phyloP scores from a whole-genome alignment of 306 rosid genomes.

The Dalbergia oliveri region DNA sequence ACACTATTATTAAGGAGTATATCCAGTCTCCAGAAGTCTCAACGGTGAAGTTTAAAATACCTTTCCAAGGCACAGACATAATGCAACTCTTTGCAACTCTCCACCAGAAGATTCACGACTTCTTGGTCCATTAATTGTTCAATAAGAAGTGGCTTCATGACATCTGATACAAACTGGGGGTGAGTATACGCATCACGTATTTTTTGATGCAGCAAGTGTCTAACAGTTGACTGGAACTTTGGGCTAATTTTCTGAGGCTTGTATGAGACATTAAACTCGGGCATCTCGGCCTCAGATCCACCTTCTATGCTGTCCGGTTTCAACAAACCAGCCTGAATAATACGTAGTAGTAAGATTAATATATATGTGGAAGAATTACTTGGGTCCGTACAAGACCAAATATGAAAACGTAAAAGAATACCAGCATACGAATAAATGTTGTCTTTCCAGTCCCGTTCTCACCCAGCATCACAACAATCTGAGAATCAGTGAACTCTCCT shows the following conservation, averaged over 20 bases:
- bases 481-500: conserved; percentile 99
- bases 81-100: conserved; percentile 98
- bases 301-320: conserved; percentile 87
- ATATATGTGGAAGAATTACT: conserved; percentile 1
- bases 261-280: conserved; percentile 97
- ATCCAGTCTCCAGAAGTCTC: conserved; percentile 12
- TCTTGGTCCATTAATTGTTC: conserved; percentile 99
- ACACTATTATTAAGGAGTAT: neutral
- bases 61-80: conserved; percentile 97
- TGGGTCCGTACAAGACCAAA: conserved; percentile 21
- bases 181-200: conserved; percentile 90
- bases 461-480: conserved; percentile 97
- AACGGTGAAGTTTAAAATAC: conserved; percentile 53
- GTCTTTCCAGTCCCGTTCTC: conserved; percentile 99
- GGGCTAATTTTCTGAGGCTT: conserved; percentile 99
- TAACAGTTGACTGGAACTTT: conserved; percentile 78
- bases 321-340: conserved; percentile 91
- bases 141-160: conserved; percentile 97
- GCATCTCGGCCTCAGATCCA: conserved; percentile 77
- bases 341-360: conserved; percentile 20
- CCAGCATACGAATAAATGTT: conserved; percentile 99
- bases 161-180: conserved; percentile 96
- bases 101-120: conserved; percentile 99
- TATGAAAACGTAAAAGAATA: conserved; percentile 49
- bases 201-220: conserved; percentile 80